These are phyloP conservation scores for Herpetospermum pedunculosum DNA, from an alignment of 306 rosid genomes.

Conservation along the genomic window DNA sequence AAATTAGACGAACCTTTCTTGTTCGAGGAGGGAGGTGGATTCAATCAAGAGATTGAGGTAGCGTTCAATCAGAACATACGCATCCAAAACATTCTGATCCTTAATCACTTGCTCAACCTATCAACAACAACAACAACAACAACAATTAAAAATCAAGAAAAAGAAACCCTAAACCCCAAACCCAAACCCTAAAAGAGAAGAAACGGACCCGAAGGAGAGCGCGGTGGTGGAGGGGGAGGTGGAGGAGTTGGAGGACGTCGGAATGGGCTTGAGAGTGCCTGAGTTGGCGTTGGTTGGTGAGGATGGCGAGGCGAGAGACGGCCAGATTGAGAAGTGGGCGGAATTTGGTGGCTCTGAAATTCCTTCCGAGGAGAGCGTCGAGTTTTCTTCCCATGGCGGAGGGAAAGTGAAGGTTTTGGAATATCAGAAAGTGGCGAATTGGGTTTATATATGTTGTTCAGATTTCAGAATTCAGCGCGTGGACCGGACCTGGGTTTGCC, in stretches of 20 bases:
- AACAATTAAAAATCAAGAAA: too few species aligned
- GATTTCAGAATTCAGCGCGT: too few species aligned
- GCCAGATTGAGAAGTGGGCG: constrained; percentile 26
- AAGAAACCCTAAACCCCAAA: too few species aligned
- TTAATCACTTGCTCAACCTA: constrained; percentile 52
- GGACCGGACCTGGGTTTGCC: too few species aligned
- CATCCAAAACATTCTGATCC: constrained; percentile 50
- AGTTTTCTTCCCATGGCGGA: constrained; percentile 34
- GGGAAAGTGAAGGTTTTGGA: background rate
- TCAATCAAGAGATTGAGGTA: constrained; percentile 34
- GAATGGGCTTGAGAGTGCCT: constrained; percentile 34
- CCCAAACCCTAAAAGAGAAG: too few species aligned
- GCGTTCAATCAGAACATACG: constrained; percentile 32
- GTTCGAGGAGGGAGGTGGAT: constrained; percentile 27
- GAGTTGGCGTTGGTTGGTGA: constrained; percentile 38
- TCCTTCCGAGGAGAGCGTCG: constrained; percentile 36
- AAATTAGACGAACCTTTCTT: constrained; percentile 29
- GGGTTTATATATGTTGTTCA: background rate
- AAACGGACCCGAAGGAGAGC: constrained; percentile 48
- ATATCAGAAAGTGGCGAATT: background rate
- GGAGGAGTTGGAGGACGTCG: constrained; percentile 45
- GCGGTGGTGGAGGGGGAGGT: constrained; percentile 39
- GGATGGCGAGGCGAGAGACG: constrained; percentile 40
- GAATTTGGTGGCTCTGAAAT: constrained; percentile 33
- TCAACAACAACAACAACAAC: too few species aligned